These are phyloP conservation scores for Amauroascus niger DNA, from an alignment of 2,329 filamentous ascomycete species.

Conservation along the genomic window DNA sequence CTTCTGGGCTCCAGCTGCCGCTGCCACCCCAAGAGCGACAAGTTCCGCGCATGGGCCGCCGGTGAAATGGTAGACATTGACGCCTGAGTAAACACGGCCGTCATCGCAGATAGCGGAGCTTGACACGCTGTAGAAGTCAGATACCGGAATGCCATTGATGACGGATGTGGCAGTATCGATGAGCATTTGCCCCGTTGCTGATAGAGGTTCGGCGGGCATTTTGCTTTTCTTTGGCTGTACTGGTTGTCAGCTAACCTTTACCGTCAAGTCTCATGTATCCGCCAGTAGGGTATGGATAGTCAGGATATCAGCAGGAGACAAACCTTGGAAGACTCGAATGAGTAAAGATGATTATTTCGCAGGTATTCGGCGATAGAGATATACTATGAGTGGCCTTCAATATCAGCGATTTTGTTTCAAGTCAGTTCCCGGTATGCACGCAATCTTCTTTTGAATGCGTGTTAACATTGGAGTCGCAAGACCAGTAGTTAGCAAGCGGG, in stretches of 20 bases:
- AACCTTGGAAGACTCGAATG: too few species aligned
- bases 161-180: conserved; percentile 18
- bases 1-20: conserved; percentile 17
- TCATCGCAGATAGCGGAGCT: conserved; percentile 18
- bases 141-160: conserved; percentile 20
- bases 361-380: too few species aligned
- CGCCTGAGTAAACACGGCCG: conserved; percentile 22
- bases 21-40: conserved; percentile 23
- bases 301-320: too few species aligned
- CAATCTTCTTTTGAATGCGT: too few species aligned
- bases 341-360: too few species aligned
- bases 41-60: conserved; percentile 27
- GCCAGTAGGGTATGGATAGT: too few species aligned
- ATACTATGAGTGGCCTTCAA: too few species aligned
- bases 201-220: conserved; percentile 12
- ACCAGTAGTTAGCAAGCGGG: too few species aligned
- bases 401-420: too few species aligned
- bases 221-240: background rate
- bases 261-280: too few species aligned
- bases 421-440: too few species aligned
- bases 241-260: background rate
- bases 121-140: conserved; percentile 21
- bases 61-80: conserved; percentile 25
- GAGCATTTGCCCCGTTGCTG: conserved; percentile 15
- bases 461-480: too few species aligned